Evolutionary conservation across 495 filamentous ascomycete genomes (phyloP), one percentile per base, ranked within the genome.

Genomic region (Penicillium bialowiezense): DNA sequence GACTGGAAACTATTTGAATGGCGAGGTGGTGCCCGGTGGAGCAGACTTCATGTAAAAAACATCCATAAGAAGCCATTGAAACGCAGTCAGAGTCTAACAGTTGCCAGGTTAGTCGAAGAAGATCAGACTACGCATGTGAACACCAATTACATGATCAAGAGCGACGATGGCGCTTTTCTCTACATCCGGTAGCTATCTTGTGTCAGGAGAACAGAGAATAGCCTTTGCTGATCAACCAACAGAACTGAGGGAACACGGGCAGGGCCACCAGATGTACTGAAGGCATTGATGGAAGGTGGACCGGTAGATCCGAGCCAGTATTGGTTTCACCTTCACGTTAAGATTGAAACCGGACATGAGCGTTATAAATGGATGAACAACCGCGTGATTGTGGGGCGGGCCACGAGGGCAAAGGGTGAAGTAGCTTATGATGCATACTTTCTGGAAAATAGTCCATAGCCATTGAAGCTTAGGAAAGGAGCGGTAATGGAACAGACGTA

Each of bases 321-420:
- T 24, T 68, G 65, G 62, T 64, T 66, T 19, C 62, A 68, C 44
- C 48, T 68, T 1, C 62, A 66, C 18, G 46, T 65, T 5, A 64
- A 60, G 41, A 48, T 66, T 13, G 65, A 66, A 39, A 66, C 60
- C 0, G 65, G 65, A 1, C 52, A 66, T 42, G 62, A 66, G n/a
- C 58, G 59, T 47, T 68, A 66, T 37, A 45, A 48, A 10, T 66
- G 65, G 65, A 60, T 68, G 62, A 68, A 66, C 21, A 54, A 68
- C 37, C 50, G 62, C 17, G 59, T 68, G 5, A 64, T 68, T 43
- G 48, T 68, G 15, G 65, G 62, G 20, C 43, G 65, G 10, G 63
- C 56, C 12, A 62, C 63, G 2, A 47, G 64, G 34, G 56, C 58
- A 10, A 56, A 59, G 26, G 61, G 61, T 0, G 64, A 64, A 41